Percentiles rank a stretch among this genome's conserved stretches.
phyloP scores from a whole-genome alignment of 441 rosid species.

The Populus tomentosa region DNA sequence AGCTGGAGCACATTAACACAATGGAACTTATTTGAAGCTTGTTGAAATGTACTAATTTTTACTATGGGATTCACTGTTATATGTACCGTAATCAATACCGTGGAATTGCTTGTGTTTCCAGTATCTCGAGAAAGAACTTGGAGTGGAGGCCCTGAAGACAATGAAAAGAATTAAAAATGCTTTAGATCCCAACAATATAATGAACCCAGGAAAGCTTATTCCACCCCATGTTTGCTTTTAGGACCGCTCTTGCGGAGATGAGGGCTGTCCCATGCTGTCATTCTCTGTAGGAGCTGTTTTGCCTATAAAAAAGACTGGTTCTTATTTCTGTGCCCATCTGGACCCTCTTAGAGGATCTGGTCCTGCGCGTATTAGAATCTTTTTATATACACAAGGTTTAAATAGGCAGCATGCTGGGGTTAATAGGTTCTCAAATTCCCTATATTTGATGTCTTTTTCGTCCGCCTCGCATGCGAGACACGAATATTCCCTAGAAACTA shows the following conservation, averaged over 20 bases:
- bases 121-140: constrained; percentile 91
- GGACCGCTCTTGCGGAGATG: not conserved
- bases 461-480: not conserved
- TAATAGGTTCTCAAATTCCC: not conserved
- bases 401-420: not conserved
- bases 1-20: not conserved
- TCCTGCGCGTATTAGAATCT: not conserved
- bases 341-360: constrained; percentile 2
- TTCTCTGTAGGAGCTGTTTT: not conserved
- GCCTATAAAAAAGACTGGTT: not conserved
- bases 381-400: not conserved
- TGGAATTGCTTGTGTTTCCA: constrained; percentile 23
- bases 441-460: not conserved
- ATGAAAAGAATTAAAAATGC: constrained; percentile 81
- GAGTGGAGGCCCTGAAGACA: constrained; percentile 69
- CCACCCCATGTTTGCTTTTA: constrained; percentile 85
- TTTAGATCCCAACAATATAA: constrained; percentile 79
- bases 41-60: no score
- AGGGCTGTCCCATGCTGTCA: not conserved
- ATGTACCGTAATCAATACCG: not conserved
- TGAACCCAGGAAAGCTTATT: constrained; percentile 96
- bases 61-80: not conserved
- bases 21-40: not conserved
- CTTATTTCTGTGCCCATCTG: not conserved
- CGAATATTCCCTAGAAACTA: not conserved